phyloP scores from a whole-genome alignment of 176 grass and related monocot genomes.

The Zoysia pacifica region DNA sequence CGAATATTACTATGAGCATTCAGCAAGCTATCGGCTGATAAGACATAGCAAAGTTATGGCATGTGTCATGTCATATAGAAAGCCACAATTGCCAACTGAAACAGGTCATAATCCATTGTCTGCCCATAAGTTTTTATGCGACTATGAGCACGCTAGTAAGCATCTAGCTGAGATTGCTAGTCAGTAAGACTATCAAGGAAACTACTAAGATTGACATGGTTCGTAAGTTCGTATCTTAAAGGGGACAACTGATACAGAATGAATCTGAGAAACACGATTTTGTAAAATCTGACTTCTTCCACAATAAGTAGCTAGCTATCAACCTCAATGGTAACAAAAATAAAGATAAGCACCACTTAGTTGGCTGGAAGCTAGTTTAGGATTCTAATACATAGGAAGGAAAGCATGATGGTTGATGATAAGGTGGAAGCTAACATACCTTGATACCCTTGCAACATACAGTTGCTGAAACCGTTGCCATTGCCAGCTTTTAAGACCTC shows the following conservation, averaged over 20 bases:
- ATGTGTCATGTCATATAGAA: neutral
- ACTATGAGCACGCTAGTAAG: conserved; percentile 1
- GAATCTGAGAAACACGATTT: neutral
- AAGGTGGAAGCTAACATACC: conserved; percentile 40
- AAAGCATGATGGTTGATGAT: neutral
- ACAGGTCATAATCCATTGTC: neutral
- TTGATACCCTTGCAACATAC: conserved; percentile 72
- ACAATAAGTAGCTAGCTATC: neutral
- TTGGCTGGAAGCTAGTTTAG: neutral
- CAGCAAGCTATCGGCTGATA: neutral
- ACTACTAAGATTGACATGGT: neutral
- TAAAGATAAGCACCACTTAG: neutral
- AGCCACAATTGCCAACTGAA: neutral
- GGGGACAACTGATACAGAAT: neutral
- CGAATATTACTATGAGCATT: neutral
- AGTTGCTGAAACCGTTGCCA: conserved; percentile 67
- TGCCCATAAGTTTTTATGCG: neutral
- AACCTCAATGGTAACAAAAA: neutral
- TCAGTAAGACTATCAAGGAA: conserved; percentile 9
- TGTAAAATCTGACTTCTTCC: neutral
- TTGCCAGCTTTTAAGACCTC: conserved; percentile 85
- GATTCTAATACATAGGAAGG: neutral
- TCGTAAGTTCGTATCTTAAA: neutral
- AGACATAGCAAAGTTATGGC: neutral
- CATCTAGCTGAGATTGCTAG: neutral